Percentiles rank a stretch among this genome's conserved stretches.
Conservation (phyloP, 129 eudicot genomes). For the Lactuca saligna region DNA sequence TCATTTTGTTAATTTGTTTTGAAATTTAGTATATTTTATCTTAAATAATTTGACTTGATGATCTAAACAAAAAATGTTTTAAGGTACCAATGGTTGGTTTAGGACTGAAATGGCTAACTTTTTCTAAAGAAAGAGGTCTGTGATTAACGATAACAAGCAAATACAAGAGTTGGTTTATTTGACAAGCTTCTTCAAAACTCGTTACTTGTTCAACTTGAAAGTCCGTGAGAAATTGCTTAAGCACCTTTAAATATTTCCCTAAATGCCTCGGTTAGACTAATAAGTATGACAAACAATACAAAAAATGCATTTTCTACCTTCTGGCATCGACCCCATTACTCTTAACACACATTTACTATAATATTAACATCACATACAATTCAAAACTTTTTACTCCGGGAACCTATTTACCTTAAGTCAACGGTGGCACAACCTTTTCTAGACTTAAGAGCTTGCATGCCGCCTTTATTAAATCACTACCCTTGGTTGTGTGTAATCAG, state of each 20-base stretch:
- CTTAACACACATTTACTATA: constrained; percentile 64
- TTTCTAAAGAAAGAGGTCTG: constrained; percentile 42
- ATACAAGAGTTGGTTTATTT: constrained; percentile 64
- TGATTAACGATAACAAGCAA: constrained; percentile 60
- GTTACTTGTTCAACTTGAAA: constrained; percentile 48
- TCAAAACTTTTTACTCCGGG: constrained; percentile 61
- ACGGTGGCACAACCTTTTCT: constrained; percentile 60
- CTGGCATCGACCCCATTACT: constrained; percentile 93
- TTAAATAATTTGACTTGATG: too few species aligned
- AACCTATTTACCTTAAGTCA: constrained; percentile 65
- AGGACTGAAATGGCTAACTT: too few species aligned
- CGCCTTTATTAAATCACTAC: constrained; percentile 31
- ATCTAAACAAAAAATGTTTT: too few species aligned
- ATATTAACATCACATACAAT: constrained; percentile 69
- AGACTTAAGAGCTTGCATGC: constrained; percentile 25
- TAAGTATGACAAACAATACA: constrained; percentile 65
- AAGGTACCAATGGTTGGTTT: too few species aligned
- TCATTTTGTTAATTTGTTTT: too few species aligned
- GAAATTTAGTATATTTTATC: too few species aligned
- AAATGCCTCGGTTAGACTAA: constrained; percentile 58
- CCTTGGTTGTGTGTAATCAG: constrained; percentile 23
- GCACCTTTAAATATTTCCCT: constrained; percentile 61
- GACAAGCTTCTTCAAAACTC: constrained; percentile 50
- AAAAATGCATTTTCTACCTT: constrained; percentile 81
- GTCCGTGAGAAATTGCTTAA: constrained; percentile 45